Evolutionary conservation across 106 monocot species (phyloP), one percentile per base, ranked within the genome.

Genomic region (Dendrobium nobile): DNA sequence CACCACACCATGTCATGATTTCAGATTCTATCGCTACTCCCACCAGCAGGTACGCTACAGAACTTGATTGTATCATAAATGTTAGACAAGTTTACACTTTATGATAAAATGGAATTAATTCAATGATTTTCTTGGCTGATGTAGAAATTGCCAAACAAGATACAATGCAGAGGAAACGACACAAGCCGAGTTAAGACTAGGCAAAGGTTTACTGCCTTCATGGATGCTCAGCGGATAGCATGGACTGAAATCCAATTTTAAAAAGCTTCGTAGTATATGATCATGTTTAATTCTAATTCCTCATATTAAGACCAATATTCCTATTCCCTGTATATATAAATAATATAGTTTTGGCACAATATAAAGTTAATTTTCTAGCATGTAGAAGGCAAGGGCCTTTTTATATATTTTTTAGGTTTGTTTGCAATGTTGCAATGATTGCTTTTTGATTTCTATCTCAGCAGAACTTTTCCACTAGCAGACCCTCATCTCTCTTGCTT

Each of bases 181-280:
- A 26, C 79, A 67, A 20, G 48, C 75, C 40, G 78, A 79, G 37
- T 75, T 84, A 41, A 27, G 76, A 8, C 20, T 73, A 16, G 77
- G 85, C 75, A 73, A 16, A 72, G 78, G 56, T 56, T 28, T 78
- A 54, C 54, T 89, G 56, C 83, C 81, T 9, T 83, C 84, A 6
- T 86, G 84, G 86, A 89, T 89, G 88, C 47, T 86, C 24, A 79
- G 68, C 41, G 75, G 79, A 18, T 83, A 79, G 58, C 16, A 58
- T 58, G 20, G 55, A 19, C 45, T 45, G 45, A 45, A 45, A 45
- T 45, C 45, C 45, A 45, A 45, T 6, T 45, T 45, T 45, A 45
- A 45, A 45, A 45, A 45, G 45, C 9, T 45, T 9, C 45, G 45
- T 45, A 45, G 45, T 45, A 6, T 45, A 45, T 45, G 45, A 45